Percentiles rank a stretch among this genome's conserved stretches.
Conservation (phyloP, 208 protist species). For the Leishmania aethiopica region DNA sequence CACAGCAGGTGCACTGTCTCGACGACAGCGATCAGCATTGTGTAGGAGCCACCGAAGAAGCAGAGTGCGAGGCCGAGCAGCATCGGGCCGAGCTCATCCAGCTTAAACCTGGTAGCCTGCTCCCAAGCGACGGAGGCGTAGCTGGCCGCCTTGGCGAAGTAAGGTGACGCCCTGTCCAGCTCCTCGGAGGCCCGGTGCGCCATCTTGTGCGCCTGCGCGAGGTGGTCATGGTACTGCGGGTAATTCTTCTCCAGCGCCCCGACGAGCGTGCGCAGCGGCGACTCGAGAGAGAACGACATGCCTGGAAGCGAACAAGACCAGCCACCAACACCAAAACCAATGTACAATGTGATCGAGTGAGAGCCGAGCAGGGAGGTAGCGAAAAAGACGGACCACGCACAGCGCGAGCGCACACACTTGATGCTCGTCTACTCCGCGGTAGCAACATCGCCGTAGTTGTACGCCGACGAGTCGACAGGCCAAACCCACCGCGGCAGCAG, state of each 20-base stretch:
- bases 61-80: conserved; percentile 68
- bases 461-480: not conserved
- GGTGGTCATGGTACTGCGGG: conserved; percentile 37
- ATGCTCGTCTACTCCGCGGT: not conserved
- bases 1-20: conserved; percentile 77
- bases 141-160: conserved; percentile 25
- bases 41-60: conserved; percentile 86
- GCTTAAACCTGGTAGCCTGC: conserved; percentile 28
- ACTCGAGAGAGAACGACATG: conserved; percentile 9
- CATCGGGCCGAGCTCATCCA: conserved; percentile 51
- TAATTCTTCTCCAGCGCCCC: conserved; percentile 46
- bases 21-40: conserved; percentile 66
- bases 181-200: conserved; percentile 19
- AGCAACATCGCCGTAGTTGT: not conserved
- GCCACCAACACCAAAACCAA: not conserved
- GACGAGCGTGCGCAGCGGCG: conserved; percentile 44
- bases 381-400: not conserved
- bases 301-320: not conserved
- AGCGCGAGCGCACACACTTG: not conserved
- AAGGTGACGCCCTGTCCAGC: conserved; percentile 31
- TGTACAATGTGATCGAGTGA: not conserved
- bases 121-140: conserved; percentile 15
- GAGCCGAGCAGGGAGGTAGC: not conserved
- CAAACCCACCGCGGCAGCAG: not conserved
- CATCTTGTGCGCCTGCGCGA: conserved; percentile 31